phyloP scores from a whole-genome alignment of 1,284 basidiomycete genomes.

The Coniferiporia weirii region DNA sequence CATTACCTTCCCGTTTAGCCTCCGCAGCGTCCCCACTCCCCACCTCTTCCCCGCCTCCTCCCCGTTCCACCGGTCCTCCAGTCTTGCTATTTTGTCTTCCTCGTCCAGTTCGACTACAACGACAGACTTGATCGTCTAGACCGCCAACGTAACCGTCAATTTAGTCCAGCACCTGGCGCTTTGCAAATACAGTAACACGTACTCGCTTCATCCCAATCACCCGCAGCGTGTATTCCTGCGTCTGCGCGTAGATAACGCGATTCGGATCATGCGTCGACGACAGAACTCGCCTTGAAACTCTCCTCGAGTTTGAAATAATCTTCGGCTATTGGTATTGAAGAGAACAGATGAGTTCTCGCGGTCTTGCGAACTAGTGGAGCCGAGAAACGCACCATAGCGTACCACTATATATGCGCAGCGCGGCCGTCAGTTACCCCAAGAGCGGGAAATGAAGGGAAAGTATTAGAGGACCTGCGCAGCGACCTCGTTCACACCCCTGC shows the following conservation, averaged over 20 bases:
- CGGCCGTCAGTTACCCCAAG: slow-evolving; percentile 7
- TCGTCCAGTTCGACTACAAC: slow-evolving; percentile 61
- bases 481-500: slow-evolving; percentile 48
- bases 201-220: slow-evolving; percentile 51
- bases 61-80: slow-evolving; percentile 64
- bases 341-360: too few species aligned
- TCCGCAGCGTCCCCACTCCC: slow-evolving; percentile 42
- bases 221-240: slow-evolving; percentile 53
- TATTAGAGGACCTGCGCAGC: slow-evolving; percentile 44
- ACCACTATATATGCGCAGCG: slow-evolving; percentile 41
- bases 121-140: slow-evolving; percentile 48
- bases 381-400: slow-evolving; percentile 44
- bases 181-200: slow-evolving; percentile 4
- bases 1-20: slow-evolving; percentile 42
- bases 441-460: too few species aligned
- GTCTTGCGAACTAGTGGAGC: not conserved
- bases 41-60: slow-evolving; percentile 44
- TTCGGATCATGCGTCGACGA: slow-evolving; percentile 51
- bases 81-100: slow-evolving; percentile 50
- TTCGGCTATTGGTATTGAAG: slow-evolving; percentile 57
- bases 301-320: slow-evolving; percentile 46
- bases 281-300: slow-evolving; percentile 48
- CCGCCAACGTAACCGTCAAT: not conserved
- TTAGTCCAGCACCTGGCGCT: not conserved
- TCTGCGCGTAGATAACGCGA: slow-evolving; percentile 55